Evolutionary conservation across 225 moss, liverwort and hornwort genomes (phyloP), one percentile per base, ranked within the genome.

Genomic region (Marchantia paleacea): DNA sequence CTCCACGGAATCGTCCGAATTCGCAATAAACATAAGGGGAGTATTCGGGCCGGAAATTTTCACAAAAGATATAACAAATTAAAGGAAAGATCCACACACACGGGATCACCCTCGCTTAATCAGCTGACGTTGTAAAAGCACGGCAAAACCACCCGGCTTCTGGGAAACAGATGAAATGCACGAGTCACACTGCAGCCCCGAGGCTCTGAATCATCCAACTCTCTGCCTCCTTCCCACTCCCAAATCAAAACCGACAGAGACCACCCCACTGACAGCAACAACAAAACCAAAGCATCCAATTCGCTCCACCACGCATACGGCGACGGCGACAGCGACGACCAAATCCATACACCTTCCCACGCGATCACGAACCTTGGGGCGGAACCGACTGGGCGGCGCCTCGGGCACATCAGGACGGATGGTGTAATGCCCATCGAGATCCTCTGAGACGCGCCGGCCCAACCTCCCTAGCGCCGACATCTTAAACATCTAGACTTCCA

Each of bases 361-460:
- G 24, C 14, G 75, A 75, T 55, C 55, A 75, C 75, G 6, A 50
- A 97, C 97, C 95, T 92, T 99, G 75, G 94, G 80, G 22, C 91
- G 91, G 72, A 99, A 99, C 55, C 95, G 95, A 83, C 90, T 91
- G 72, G 92, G 90, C 24, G 93, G 85, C 24, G 91, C 80, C 70
- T 95, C 99, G 3, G 90, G 89, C 64, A 93, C 88, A 80, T 90
- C 92, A 4, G 90, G 87, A 71, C 99, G 99, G 75, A 95, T 62
- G n/a, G 91, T 83, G 62, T 97, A 97, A 70, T 90, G 91, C 63
- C 88, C 87, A 72, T 92, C 89, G 12, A 85, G 86, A 81, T 87
- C 85, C 80, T 87, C 89, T 49, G 82, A 74, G 28, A 89, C 88
- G 76, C 88, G 85, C 76, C 79, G 82, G 39, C 85, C 82, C 20